Percentiles rank a stretch among this genome's conserved stretches.
These are phyloP conservation scores for Alternaria brassicae DNA, from an alignment of 2,329 filamentous ascomycete genomes.

Conservation along the genomic window DNA sequence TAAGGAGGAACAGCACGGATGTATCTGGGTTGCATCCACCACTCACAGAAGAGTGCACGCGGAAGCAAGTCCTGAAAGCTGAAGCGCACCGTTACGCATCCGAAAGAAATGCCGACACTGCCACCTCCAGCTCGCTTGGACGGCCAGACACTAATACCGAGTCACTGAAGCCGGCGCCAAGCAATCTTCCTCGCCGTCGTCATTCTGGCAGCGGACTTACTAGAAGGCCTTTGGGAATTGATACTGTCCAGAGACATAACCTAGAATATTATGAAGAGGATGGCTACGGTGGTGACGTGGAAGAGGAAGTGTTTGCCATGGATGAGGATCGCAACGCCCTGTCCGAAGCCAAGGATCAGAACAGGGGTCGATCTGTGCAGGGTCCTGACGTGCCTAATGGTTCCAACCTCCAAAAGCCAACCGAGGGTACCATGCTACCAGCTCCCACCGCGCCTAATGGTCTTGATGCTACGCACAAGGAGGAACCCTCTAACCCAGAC, in stretches of 20 bases:
- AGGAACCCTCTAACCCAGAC: slow-evolving; percentile 52
- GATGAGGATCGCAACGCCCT: slow-evolving; percentile 57
- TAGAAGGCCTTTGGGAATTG: slow-evolving; percentile 73
- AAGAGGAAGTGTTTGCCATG: slow-evolving; percentile 74
- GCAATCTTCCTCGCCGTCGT: slow-evolving; percentile 62
- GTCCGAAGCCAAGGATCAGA: slow-evolving; percentile 13
- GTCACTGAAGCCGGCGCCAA: slow-evolving; percentile 41
- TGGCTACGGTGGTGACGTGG: slow-evolving; percentile 80
- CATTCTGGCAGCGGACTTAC: slow-evolving; percentile 88
- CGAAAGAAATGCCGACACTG: slow-evolving; percentile 20
- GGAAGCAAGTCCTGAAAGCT: slow-evolving; percentile 53
- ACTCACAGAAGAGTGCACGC: slow-evolving; percentile 47
- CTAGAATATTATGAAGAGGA: slow-evolving; percentile 93
- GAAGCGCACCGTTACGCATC: slow-evolving; percentile 48
- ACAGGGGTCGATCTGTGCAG: slow-evolving; percentile 9
- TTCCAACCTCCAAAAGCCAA: slow-evolving; percentile 2
- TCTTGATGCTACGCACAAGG: slow-evolving; percentile 8
- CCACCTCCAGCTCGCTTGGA: slow-evolving; percentile 19
- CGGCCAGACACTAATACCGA: slow-evolving; percentile 14
- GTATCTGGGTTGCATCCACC: slow-evolving; percentile 38
- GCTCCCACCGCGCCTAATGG: slow-evolving; percentile 36
- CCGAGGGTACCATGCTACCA: slow-evolving; percentile 42
- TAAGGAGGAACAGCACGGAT: slow-evolving; percentile 51
- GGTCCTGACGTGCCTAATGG: background rate
- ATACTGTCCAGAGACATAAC: slow-evolving; percentile 69